Base-by-base conservation (phyloP, 2,329 filamentous ascomycete species). In the Fusarium torulosum region DNA sequence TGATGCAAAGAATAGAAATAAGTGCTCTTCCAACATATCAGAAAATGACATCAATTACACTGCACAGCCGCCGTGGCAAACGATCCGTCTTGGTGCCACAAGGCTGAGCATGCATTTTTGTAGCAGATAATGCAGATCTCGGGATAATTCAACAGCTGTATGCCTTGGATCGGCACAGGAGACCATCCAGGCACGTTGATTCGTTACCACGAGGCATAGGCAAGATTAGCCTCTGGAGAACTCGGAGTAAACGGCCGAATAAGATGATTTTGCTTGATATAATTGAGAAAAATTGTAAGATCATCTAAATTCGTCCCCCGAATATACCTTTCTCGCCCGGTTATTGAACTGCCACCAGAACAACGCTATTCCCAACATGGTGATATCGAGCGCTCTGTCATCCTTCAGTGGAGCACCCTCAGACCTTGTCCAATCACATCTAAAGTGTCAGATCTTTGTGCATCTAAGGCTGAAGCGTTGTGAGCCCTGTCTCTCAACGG, bases 291-390 rank as follows among this genome's bases (percentile, higher is more conserved):
- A 10, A n/a, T 31, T 11, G 27, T 51, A 33, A 58, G 38, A 37
- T 25, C n/a, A 19, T 13, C 15, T 29, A 10, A 21, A 17, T 35
- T 19, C 42, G 40, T 33, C 38, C 29, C 42, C n/a, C 44, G 20
- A 40, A 25, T 21, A 56, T 41, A 27, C 37, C 9, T 8, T 19
- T 51, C 19, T 15, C 19, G 58, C 53, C 15, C 42, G 13, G 15
- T 53, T 35, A 46, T 46, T 20, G 20, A 23, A 46, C 31, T 31
- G 35, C 33, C 10, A 35, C 45, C 15, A n/a, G 9, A 31, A 17
- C 3, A 8, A 20, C 21, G 37, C 66, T 69, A 69, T 67, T 13
- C 66, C 53, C 11, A 63, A 63, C 31, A 19, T 7, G 57, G 66
- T 9, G 42, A 42, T 44, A 69, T 44, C 41, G 19, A n/a, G 66